A percentile compares a stretch with the other conserved stretches of the same genome.
Evolutionary conservation across 2,329 filamentous ascomycete species (phyloP).

Genomic region (Albophoma yamanashiensis): DNA sequence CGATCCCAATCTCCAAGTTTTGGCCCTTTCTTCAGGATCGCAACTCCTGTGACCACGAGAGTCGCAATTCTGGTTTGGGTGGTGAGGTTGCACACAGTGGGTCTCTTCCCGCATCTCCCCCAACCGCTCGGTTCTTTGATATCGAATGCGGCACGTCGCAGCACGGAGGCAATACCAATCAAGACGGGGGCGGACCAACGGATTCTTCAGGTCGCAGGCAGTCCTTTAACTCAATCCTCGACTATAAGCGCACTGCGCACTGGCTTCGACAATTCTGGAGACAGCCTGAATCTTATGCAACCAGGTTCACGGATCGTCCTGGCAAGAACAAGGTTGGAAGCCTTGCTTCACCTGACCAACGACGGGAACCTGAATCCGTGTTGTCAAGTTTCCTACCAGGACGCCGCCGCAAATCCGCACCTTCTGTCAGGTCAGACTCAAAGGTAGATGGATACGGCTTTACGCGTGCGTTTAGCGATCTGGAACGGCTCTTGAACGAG

Average conservation of each 20-base stretch:
- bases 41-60: not conserved
- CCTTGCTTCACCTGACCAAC: constrained; percentile 5
- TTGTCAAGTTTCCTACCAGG: constrained; percentile 7
- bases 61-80: not conserved
- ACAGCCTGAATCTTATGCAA: constrained; percentile 12
- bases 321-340: constrained; percentile 4
- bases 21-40: constrained; percentile 9
- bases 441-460: constrained; percentile 18
- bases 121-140: not conserved
- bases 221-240: constrained; percentile 16
- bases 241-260: constrained; percentile 20
- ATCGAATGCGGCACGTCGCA: not conserved
- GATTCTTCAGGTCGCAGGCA: constrained; percentile 9
- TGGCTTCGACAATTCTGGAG: constrained; percentile 22
- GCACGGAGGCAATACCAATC: not conserved
- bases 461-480: constrained; percentile 26
- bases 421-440: constrained; percentile 10
- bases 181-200: constrained; percentile 1
- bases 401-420: constrained; percentile 7
- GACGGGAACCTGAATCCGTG: constrained; percentile 12
- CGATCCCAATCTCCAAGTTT: constrained; percentile 10
- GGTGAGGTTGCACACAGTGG: not conserved
- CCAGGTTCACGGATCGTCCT: constrained; percentile 17
- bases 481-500: constrained; percentile 36
- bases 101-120: not conserved